Conservation (phyloP, 73 alveolate genomes). For the Paramecium primaurelia region DNA sequence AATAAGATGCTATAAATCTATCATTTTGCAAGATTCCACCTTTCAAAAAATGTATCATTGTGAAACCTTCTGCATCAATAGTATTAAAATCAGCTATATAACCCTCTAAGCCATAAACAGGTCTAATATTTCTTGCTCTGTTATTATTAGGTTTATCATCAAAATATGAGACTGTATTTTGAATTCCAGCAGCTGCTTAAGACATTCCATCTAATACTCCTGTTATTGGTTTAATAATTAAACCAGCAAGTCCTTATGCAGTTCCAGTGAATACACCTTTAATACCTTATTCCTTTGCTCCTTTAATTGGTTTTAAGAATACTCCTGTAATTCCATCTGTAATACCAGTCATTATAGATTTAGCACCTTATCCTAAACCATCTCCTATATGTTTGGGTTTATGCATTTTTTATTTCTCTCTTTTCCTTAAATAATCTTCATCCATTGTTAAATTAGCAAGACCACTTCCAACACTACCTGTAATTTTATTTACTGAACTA, state of each 20-base stretch:
- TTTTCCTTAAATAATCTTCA: conserved; percentile 43
- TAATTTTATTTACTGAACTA: conserved; percentile 46
- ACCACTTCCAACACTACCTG: conserved; percentile 56
- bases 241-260: conserved; percentile 44
- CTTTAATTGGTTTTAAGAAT: conserved; percentile 42
- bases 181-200: conserved; percentile 26
- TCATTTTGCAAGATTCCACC: background rate
- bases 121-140: conserved; percentile 46
- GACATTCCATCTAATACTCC: conserved; percentile 51
- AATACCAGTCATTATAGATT: conserved; percentile 20
- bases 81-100: conserved; percentile 15
- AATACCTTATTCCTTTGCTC: conserved; percentile 38
- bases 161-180: background rate
- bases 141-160: conserved; percentile 53
- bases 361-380: background rate
- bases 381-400: conserved; percentile 30
- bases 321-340: conserved; percentile 53
- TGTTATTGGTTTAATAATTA: conserved; percentile 47
- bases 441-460: conserved; percentile 35
- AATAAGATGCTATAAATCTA: background rate
- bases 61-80: conserved; percentile 40
- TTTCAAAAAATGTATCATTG: background rate
- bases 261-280: conserved; percentile 45
- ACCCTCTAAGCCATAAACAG: conserved; percentile 54
- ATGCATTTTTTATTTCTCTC: conserved; percentile 33